A percentile compares a stretch with the other conserved stretches of the same genome.
Evolutionary conservation across 1,284 basidiomycete species (phyloP).

Genomic region (Trichosporon faecale): DNA sequence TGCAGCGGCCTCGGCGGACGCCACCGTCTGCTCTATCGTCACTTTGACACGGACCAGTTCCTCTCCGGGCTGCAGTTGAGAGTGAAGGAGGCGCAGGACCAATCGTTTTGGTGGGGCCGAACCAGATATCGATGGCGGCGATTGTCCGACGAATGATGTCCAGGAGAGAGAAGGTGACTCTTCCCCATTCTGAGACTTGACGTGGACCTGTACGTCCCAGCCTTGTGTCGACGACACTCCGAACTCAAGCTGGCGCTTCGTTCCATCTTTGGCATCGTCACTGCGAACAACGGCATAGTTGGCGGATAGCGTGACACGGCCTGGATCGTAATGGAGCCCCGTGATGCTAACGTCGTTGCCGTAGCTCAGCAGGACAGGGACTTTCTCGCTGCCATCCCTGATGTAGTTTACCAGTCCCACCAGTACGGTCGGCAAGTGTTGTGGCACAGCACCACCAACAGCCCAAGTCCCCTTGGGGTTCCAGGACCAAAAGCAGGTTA

Average conservation of each 20-base stretch:
- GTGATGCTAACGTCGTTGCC: constrained; percentile 80
- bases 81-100: constrained; percentile 67
- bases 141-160: constrained; percentile 64
- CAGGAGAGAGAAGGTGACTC: constrained; percentile 61
- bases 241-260: constrained; percentile 68
- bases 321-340: constrained; percentile 70
- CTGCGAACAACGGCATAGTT: constrained; percentile 77
- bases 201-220: constrained; percentile 78
- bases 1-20: constrained; percentile 40
- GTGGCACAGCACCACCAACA: constrained; percentile 60
- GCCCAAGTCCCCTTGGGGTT: constrained; percentile 87
- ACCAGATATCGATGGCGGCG: constrained; percentile 46
- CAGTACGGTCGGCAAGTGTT: constrained; percentile 77
- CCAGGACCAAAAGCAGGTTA: constrained; percentile 95
- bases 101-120: constrained; percentile 59
- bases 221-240: constrained; percentile 72
- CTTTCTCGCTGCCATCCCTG: constrained; percentile 65
- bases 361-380: constrained; percentile 73
- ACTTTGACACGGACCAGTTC: constrained; percentile 76
- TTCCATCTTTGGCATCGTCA: constrained; percentile 55
- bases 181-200: constrained; percentile 67
- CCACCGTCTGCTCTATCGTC: constrained; percentile 70
- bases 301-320: constrained; percentile 75
- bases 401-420: constrained; percentile 74
- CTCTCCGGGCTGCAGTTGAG: constrained; percentile 57